Evolutionary conservation across 352 stramenopile species (phyloP).

Genomic region (Phytophthora multivora): DNA sequence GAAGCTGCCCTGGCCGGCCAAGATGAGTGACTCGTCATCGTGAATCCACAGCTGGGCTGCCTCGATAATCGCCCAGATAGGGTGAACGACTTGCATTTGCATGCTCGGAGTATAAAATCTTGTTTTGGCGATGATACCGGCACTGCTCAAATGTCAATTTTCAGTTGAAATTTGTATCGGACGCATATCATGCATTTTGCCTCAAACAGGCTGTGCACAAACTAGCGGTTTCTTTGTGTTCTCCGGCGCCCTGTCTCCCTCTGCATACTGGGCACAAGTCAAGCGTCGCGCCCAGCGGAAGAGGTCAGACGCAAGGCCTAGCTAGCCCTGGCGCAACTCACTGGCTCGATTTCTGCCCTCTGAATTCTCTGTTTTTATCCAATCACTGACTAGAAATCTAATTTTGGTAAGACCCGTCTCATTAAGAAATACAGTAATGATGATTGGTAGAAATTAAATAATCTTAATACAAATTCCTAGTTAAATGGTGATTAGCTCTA

Average conservation of each 20-base stretch:
- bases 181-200: neutral
- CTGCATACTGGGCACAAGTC: constrained; percentile 7
- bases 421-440: too few relatives aligned
- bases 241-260: constrained; percentile 1
- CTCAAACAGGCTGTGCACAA: neutral
- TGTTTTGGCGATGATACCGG: neutral
- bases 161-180: neutral
- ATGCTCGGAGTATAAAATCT: constrained; percentile 1
- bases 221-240: constrained; percentile 25
- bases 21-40: neutral
- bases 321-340: constrained; percentile 7
- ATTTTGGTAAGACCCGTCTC: too few relatives aligned
- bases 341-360: constrained; percentile 16
- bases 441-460: too few relatives aligned
- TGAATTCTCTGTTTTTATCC: constrained; percentile 9
- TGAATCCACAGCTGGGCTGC: neutral
- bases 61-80: constrained; percentile 3
- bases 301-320: constrained; percentile 2
- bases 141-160: too few relatives aligned
- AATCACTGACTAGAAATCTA: too few relatives aligned
- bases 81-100: constrained; percentile 13
- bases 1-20: neutral
- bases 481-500: too few relatives aligned
- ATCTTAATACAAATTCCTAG: too few relatives aligned
- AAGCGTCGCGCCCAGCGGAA: neutral